Conservation (phyloP, 2,329 filamentous ascomycete species). For the Cyphellophora europaea region DNA sequence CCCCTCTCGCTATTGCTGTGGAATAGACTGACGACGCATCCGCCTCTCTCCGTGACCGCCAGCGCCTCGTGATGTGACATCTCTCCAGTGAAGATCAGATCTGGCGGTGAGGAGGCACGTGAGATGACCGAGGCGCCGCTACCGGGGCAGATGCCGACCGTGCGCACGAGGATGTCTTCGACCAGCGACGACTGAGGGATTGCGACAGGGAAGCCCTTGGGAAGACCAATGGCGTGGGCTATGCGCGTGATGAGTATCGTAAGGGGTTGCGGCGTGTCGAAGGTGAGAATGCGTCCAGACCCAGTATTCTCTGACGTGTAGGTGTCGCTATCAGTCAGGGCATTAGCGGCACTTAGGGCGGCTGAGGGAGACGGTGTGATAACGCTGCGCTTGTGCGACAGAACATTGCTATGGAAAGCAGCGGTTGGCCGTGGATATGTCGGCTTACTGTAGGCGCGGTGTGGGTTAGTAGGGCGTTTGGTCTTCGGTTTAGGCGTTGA, state of each 20-base stretch:
- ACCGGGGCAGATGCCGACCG: conserved; percentile 81
- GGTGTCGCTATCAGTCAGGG: conserved; percentile 24
- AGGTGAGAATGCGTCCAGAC: conserved; percentile 52
- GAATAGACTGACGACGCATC: conserved; percentile 74
- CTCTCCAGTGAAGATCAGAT: conserved; percentile 84
- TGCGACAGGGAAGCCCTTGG: conserved; percentile 55
- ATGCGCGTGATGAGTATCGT: conserved; percentile 53
- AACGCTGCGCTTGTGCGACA: conserved; percentile 41
- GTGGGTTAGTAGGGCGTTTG: conserved; percentile 5
- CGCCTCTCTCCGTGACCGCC: conserved; percentile 72
- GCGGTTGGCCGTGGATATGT: conserved; percentile 26
- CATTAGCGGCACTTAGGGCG: conserved; percentile 22
- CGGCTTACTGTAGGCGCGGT: conserved; percentile 28
- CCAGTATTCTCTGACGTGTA: conserved; percentile 39
- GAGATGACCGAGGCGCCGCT: conserved; percentile 63
- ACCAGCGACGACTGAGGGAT: conserved; percentile 47
- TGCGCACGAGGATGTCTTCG: conserved; percentile 49
- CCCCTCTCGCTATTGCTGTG: conserved; percentile 89
- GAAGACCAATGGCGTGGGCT: conserved; percentile 53
- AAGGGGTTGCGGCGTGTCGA: conserved; percentile 43
- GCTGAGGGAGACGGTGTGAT: conserved; percentile 39
- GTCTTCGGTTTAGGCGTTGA: conserved; percentile 5
- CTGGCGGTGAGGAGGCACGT: conserved; percentile 48
- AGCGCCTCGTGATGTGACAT: conserved; percentile 89
- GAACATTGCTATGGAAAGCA: conserved; percentile 26